Conservation (phyloP, 306 rosid genomes). For the Rosa multiflora region DNA sequence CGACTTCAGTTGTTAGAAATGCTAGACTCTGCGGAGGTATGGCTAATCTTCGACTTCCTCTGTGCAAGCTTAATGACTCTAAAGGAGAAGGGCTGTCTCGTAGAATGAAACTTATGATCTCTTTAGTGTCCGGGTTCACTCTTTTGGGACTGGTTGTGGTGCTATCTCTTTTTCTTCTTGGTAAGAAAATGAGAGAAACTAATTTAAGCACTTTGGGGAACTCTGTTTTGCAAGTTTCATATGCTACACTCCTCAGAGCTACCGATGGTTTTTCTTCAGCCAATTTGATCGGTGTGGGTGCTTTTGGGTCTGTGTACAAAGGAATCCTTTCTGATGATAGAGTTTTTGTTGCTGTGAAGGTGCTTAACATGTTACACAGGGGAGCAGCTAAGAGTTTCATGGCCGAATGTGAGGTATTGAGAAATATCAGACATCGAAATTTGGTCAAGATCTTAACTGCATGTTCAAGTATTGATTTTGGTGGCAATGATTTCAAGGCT, state of each 20-base stretch:
- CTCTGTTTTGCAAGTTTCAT: not conserved
- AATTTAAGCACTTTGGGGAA: not conserved
- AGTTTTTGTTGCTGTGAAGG: not conserved
- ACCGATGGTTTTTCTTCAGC: not conserved
- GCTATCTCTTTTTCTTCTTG: not conserved
- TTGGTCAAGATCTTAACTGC: not conserved
- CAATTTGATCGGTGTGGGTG: not conserved
- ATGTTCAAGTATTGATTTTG: not conserved
- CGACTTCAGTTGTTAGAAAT: not conserved
- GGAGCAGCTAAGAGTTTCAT: not conserved
- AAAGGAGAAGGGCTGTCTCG: not conserved
- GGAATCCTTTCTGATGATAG: not conserved
- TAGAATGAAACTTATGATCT: not conserved
- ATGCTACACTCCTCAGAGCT: not conserved
- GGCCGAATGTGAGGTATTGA: not conserved
- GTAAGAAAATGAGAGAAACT: not conserved
- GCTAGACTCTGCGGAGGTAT: not conserved
- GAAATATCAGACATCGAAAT: not conserved
- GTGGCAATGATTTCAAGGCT: not conserved
- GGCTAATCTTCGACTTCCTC: not conserved
- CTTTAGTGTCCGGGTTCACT: not conserved
- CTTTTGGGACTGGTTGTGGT: not conserved
- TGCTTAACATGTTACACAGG: not conserved
- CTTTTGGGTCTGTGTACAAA: not conserved
- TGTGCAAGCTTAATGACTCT: not conserved